Evolutionary conservation across 2,329 filamentous ascomycete species (phyloP), one percentile per base, ranked within the genome.

Genomic region (Capronia americana): DNA sequence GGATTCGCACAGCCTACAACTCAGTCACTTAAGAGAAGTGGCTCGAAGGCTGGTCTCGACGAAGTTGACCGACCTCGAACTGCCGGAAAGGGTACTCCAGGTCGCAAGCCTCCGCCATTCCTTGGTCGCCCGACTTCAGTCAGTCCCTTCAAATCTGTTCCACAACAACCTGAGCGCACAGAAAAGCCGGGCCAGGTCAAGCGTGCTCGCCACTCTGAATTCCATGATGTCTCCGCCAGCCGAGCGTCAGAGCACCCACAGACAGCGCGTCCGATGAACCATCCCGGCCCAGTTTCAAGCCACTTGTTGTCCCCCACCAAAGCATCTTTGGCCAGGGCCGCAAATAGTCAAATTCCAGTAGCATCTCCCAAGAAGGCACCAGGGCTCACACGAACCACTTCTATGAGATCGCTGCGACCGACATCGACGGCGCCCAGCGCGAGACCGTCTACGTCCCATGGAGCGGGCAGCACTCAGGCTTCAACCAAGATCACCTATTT

Each of bases 291-390:
- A 77, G 79, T 77, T 73, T 79, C 77, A 73, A 83, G 83, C 68
- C 88, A 82, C 66, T 81, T 94, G 32, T 86, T 89, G 77, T 96
- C 92, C 5, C 92, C 93, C 0, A 95, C 91, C 8, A 92, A 92
- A 76, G 82, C 92, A 7, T 92, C 91, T 0, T 77, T 91, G 59
- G 86, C 88, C 38, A 88, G 89, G 51, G 79, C 84, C 55, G 79
- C 84, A 62, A 87, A 83, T 70, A 79, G 80, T 61, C 88, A 86
- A 73, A 81, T 83, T 7, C 79, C 85, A 53, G 85, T 83, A 61
- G 80, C 80, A 24, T 83, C 81, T 20, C 83, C 71, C 2, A 56
- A 32, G 30, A 74, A 74, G 61, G 85, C 83, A 56, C 86, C 87
- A 10, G 48, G 57, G 20, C 78, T 86, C 24, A 73, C 77, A 20